These are phyloP conservation scores for Lanmaoa pseudosensibilis DNA, from an alignment of 768 basidiomycete genomes.

Conservation along the genomic window DNA sequence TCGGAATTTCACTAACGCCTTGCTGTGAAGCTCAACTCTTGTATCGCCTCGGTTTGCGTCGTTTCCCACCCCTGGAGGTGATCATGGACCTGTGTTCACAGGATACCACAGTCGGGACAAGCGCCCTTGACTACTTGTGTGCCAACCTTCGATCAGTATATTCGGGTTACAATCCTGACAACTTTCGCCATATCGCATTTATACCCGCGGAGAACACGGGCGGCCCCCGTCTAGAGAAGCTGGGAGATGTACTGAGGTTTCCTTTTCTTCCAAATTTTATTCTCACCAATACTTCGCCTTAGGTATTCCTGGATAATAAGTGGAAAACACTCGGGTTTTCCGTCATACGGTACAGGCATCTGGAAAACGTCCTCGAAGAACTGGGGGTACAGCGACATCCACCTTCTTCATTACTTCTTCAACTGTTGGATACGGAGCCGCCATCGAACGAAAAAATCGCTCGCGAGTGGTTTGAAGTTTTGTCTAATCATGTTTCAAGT, in stretches of 20 bases:
- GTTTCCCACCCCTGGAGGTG: no score
- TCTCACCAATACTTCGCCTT: no score
- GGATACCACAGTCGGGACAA: slow-evolving; percentile 44
- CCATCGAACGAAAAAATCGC: no score
- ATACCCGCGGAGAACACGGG: neutral
- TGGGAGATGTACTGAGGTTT: neutral
- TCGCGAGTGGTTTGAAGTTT: no score
- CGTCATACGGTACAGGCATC: no score
- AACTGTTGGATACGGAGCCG: no score
- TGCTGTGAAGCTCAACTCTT: neutral
- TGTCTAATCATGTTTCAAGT: no score
- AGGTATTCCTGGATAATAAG: slow-evolving; percentile 6
- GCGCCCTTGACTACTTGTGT: slow-evolving; percentile 75
- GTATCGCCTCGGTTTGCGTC: neutral
- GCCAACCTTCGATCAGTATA: slow-evolving; percentile 32
- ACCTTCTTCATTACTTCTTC: no score
- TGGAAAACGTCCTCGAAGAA: no score
- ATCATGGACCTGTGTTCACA: neutral
- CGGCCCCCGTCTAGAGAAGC: neutral
- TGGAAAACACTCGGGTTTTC: slow-evolving; percentile 9
- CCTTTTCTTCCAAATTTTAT: neutral
- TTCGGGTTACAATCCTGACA: slow-evolving; percentile 53
- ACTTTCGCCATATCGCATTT: neutral
- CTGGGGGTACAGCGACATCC: no score
- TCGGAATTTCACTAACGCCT: no score